A percentile compares a stretch with the other conserved stretches of the same genome.
phyloP scores from a whole-genome alignment of 495 filamentous ascomycete species.

The Hypomontagnella submonticulosa region DNA sequence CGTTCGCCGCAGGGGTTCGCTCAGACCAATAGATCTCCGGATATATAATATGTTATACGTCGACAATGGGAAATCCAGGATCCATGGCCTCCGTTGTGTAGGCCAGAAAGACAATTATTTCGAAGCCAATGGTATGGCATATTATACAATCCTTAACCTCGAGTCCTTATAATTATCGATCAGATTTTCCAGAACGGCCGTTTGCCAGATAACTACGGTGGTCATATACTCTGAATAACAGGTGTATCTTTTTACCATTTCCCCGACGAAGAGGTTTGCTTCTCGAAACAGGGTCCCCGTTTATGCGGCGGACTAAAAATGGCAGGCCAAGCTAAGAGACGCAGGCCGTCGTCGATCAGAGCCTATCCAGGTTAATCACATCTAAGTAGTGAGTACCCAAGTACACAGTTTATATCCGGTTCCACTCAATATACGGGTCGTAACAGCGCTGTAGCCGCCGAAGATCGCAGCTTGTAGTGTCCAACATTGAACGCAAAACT shows the following conservation, averaged over 20 bases:
- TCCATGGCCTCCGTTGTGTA: conserved; percentile 24
- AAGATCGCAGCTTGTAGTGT: conserved; percentile 40
- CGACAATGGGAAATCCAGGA: conserved; percentile 29
- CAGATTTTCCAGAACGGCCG: too few species aligned
- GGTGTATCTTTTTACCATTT: background rate
- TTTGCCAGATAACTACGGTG: background rate
- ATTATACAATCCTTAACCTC: background rate
- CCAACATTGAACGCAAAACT: background rate
- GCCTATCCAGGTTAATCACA: conserved; percentile 32
- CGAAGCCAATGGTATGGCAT: conserved; percentile 6
- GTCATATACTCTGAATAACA: background rate
- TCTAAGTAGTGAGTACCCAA: conserved; percentile 20
- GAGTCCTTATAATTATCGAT: too few species aligned
- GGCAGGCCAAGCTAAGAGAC: conserved; percentile 36
- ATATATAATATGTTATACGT: conserved; percentile 35
- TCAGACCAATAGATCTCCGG: conserved; percentile 31
- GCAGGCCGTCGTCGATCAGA: conserved; percentile 34
- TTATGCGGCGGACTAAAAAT: conserved; percentile 39
- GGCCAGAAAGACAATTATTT: conserved; percentile 17
- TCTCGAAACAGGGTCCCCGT: conserved; percentile 31
- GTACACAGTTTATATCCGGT: conserved; percentile 29
- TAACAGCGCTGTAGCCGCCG: conserved; percentile 44
- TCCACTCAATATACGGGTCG: conserved; percentile 35
- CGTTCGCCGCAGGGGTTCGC: conserved; percentile 32
- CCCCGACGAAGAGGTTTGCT: conserved; percentile 32